Percentiles rank a stretch among this genome's conserved stretches.
Evolutionary conservation across 768 basidiomycete genomes (phyloP).

Genomic region (Leccinum barrowsii): DNA sequence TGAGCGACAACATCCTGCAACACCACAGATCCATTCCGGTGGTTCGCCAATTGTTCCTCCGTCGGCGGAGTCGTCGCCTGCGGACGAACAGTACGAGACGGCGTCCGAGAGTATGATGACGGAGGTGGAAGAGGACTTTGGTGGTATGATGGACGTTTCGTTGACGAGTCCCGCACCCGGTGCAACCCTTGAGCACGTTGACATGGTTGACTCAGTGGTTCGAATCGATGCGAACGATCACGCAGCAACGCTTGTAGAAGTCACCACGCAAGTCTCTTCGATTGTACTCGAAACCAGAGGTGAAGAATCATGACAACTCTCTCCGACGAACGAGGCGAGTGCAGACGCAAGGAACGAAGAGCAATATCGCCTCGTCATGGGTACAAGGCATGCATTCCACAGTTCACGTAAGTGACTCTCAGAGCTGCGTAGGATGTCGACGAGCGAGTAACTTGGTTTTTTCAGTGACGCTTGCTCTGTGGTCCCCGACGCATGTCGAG

Average conservation of each 20-base stretch:
- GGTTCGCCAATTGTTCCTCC: not conserved
- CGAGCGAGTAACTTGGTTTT: not conserved
- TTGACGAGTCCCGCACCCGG: conserved; percentile 16
- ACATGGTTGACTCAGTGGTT: not conserved
- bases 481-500: conserved; percentile 59
- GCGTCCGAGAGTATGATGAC: conserved; percentile 24
- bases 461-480: conserved; percentile 63
- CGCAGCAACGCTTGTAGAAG: conserved; percentile 20
- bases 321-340: conserved; percentile 36
- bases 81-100: conserved; percentile 27
- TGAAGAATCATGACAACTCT: conserved; percentile 21
- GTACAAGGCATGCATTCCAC: conserved; percentile 64
- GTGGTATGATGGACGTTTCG: conserved; percentile 15
- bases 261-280: not conserved
- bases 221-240: conserved; percentile 5
- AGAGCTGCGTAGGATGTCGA: not conserved
- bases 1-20: not conserved
- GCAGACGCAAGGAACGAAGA: conserved; percentile 54
- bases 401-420: conserved; percentile 48
- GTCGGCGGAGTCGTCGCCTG: conserved; percentile 17
- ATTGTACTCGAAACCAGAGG: not conserved
- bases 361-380: conserved; percentile 55
- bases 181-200: not conserved
- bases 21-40: not conserved
- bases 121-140: conserved; percentile 9